Percentiles rank a stretch among this genome's conserved stretches.
phyloP scores from a whole-genome alignment of 768 basidiomycete species.

The Trametes cinnabarina region DNA sequence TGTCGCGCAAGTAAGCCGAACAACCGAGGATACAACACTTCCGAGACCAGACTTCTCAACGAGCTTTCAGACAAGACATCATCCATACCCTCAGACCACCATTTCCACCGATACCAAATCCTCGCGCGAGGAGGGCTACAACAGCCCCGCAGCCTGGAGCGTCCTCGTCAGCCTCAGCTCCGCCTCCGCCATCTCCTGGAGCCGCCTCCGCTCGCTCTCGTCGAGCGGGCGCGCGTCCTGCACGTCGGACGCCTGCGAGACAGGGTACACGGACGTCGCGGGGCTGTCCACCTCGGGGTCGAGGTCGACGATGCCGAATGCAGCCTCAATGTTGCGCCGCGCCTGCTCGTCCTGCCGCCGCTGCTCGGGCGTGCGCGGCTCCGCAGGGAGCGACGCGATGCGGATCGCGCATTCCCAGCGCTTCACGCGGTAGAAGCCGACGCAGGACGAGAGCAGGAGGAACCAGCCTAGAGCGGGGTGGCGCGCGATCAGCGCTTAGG shows the following conservation, averaged over 20 bases:
- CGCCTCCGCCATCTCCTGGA: constrained; percentile 16
- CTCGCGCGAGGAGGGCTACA: constrained; percentile 7
- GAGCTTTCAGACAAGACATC: not conserved
- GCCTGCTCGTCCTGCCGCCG: constrained; percentile 51
- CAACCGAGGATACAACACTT: not conserved
- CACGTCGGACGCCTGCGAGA: not conserved
- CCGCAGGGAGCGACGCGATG: constrained; percentile 31
- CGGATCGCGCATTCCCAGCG: constrained; percentile 79
- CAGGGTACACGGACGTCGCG: not conserved
- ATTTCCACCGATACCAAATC: not conserved
- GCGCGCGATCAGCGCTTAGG: not conserved
- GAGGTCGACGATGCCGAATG: constrained; percentile 47
- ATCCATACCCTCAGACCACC: too few species aligned
- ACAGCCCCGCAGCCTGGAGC: constrained; percentile 26
- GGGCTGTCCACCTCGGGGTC: constrained; percentile 30
- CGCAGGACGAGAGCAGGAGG: constrained; percentile 77
- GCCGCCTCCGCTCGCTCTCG: constrained; percentile 9
- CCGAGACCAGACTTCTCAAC: not conserved
- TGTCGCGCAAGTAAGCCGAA: not conserved
- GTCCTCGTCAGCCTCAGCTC: constrained; percentile 26
- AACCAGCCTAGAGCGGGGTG: constrained; percentile 70
- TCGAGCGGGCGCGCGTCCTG: not conserved
- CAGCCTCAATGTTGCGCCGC: constrained; percentile 48
- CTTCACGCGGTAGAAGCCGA: constrained; percentile 82
- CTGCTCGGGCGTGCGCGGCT: constrained; percentile 43